phyloP scores from a whole-genome alignment of 805 yeast species.

The Candida ulmi region DNA sequence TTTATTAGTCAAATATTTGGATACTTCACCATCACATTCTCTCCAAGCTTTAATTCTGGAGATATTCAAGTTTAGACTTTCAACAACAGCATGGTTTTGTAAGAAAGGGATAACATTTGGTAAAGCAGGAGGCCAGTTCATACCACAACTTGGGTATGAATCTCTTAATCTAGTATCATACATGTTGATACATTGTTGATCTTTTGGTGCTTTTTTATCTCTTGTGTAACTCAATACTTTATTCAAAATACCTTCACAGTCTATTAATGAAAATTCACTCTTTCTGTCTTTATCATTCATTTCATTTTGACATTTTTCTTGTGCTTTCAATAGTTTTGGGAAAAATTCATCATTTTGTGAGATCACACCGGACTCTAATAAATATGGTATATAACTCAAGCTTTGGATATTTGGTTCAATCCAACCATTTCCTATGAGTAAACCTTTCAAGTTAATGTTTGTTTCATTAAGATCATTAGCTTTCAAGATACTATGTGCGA shows the following conservation, averaged over 20 bases:
- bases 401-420: conserved; percentile 84
- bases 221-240: conserved; percentile 25
- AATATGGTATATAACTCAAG: conserved; percentile 70
- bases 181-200: conserved; percentile 67
- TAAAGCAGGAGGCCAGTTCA: conserved; percentile 83
- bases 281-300: conserved; percentile 27
- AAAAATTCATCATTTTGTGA: conserved; percentile 33
- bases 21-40: conserved; percentile 71
- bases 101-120: conserved; percentile 49
- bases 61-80: conserved; percentile 45
- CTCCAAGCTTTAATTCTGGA: conserved; percentile 47
- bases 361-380: conserved; percentile 53
- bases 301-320: conserved; percentile 55
- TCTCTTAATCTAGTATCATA: conserved; percentile 74
- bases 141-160: conserved; percentile 80
- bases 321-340: conserved; percentile 38
- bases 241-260: conserved; percentile 41
- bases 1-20: conserved; percentile 42
- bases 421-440: conserved; percentile 92
- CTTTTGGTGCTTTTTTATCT: conserved; percentile 25
- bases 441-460: conserved; percentile 48
- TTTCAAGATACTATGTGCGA: conserved; percentile 57
- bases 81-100: conserved; percentile 39
- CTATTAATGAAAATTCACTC: conserved; percentile 25
- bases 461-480: conserved; percentile 30